A percentile compares a stretch with the other conserved stretches of the same genome.
phyloP scores from a whole-genome alignment of 192 early-diverging fungal genomes.

The Backusella liffmaniae region DNA sequence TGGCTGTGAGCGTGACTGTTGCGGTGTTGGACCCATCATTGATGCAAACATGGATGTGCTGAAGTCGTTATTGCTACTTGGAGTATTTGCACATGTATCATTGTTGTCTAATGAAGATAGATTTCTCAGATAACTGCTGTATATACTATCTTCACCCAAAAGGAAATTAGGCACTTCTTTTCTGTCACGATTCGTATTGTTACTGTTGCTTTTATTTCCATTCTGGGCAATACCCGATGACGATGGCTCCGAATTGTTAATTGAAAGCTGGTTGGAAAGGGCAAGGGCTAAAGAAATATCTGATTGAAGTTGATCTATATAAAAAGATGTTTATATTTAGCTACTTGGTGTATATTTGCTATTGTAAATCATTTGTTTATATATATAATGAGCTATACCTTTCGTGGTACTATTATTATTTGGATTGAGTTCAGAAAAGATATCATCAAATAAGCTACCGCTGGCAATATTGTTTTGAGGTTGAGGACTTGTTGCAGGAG shows the following conservation, averaged over 20 bases:
- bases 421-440: slow-evolving; percentile 22
- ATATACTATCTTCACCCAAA: slow-evolving; percentile 28
- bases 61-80: neutral
- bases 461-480: neutral
- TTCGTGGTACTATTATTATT: slow-evolving; percentile 3
- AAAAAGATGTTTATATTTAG: neutral
- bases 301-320: slow-evolving; percentile 10
- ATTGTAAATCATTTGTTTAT: neutral
- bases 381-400: neutral
- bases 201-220: neutral
- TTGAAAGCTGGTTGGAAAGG: slow-evolving; percentile 16
- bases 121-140: slow-evolving; percentile 22
- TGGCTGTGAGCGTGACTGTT: neutral
- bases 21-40: neutral
- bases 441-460: slow-evolving; percentile 28
- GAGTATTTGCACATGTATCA: neutral
- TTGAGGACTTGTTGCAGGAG: neutral
- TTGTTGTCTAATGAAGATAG: slow-evolving; percentile 3
- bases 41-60: slow-evolving; percentile 22
- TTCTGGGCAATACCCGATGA: neutral
- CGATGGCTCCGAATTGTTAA: neutral
- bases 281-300: slow-evolving; percentile 25
- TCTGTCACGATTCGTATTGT: slow-evolving; percentile 1
- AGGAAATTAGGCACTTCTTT: slow-evolving; percentile 9
- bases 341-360: neutral